Evolutionary conservation across 805 yeast genomes (phyloP), one percentile per base, ranked within the genome.

Genomic region (Candida awuae): DNA sequence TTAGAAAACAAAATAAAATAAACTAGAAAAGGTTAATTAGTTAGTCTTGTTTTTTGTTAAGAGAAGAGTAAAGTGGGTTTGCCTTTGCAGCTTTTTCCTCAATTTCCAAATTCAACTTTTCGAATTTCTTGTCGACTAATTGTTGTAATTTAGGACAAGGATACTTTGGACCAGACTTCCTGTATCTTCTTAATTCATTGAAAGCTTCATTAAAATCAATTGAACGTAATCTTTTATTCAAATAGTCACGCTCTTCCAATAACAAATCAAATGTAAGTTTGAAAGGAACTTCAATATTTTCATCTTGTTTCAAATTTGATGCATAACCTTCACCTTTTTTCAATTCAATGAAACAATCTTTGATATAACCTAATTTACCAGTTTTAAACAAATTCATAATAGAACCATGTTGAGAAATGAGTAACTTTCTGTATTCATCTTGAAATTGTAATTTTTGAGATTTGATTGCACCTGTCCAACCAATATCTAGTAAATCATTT

Each of bases 391-490:
- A 95, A 52, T 74, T 71, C 37, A 86, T 73, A 51, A 84, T 67
- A 18, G 86, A 84, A 42, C 95, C 96, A 49, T 67, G 73, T 51
- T 73, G 68, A 48, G 77, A 71, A 55, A 83, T 74, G 52, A 71
- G 70, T 50, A 62, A 63, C 36, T 78, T 75, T 52, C 90, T 76
- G 68, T 76, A 81, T 52, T 63, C 68, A 45, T 77, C 81, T 52
- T 73, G 74, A 70, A 80, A 90, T 46, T 77, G 86, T 29, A 75
- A 81, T 20, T 75, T 63, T 16, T 80, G 70, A 12, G 81, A 81
- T 49, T 79, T 78, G 59, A 79, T 81, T 18, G 92, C 72, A 38
- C 96, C 95, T n/a, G 96, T 86, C 97, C 97, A 92, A 35, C 97
- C 97, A 49, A 88, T 64, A 4, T 62, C 60, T 25, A 77, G 49